Percentiles rank a stretch among this genome's conserved stretches.
Conservation (phyloP, 2,329 filamentous ascomycete species). For the Verticillium albo-atrum region DNA sequence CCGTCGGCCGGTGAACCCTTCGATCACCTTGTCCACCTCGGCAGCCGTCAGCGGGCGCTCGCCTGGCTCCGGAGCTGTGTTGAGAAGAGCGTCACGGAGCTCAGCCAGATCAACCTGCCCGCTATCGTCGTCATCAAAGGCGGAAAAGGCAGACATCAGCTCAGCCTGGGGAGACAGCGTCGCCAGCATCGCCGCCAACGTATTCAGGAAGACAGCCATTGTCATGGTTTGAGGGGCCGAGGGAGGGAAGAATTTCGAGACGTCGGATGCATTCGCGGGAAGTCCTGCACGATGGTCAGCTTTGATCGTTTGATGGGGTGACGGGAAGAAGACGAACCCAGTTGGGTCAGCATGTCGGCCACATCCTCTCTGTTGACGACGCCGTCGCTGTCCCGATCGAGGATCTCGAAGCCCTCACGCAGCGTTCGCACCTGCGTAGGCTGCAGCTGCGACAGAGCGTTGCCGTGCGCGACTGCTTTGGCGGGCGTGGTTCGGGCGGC, state of each 20-base stretch:
- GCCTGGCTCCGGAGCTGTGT: conserved; percentile 75
- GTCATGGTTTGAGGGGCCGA: conserved; percentile 69
- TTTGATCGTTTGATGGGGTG: neutral
- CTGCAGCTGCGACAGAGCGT: conserved; percentile 67
- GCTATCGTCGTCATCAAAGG: conserved; percentile 93
- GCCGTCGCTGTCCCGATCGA: conserved; percentile 86
- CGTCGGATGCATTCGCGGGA: conserved; percentile 63
- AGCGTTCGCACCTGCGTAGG: conserved; percentile 80
- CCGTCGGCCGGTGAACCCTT: conserved; percentile 77
- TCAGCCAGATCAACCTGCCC: conserved; percentile 85
- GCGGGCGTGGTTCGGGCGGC: conserved; percentile 25
- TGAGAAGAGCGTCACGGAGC: conserved; percentile 75
- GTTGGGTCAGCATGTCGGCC: conserved; percentile 78
- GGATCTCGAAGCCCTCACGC: conserved; percentile 87
- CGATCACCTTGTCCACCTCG: conserved; percentile 84
- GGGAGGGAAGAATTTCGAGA: conserved; percentile 80
- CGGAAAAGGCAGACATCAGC: conserved; percentile 83
- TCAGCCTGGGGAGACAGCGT: conserved; percentile 74
- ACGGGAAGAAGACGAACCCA: conserved; percentile 48
- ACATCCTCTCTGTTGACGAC: conserved; percentile 78
- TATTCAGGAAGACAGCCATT: conserved; percentile 81
- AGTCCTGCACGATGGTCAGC: conserved; percentile 50
- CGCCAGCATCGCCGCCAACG: conserved; percentile 68
- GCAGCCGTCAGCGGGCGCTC: conserved; percentile 58
- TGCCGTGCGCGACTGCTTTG: conserved; percentile 37